Conservation (phyloP, 1,284 basidiomycete species). For the Inonotus obliquus region DNA sequence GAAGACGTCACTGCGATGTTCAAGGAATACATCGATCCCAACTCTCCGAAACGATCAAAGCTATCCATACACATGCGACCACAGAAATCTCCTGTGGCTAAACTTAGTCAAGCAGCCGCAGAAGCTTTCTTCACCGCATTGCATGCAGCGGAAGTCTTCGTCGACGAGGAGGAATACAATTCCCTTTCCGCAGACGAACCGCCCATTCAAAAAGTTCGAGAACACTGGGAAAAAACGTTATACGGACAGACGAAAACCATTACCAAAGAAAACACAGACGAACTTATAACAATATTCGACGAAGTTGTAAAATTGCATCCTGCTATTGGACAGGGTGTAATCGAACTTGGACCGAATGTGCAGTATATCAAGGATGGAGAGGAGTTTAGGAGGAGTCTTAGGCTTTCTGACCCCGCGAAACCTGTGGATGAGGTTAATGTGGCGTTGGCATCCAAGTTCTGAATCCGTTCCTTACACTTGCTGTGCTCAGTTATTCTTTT, state of each 20-base stretch:
- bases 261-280: slow-evolving; percentile 33
- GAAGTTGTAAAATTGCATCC: slow-evolving; percentile 51
- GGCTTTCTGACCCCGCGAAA: slow-evolving; percentile 45
- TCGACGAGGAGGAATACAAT: slow-evolving; percentile 47
- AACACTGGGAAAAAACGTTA: slow-evolving; percentile 54
- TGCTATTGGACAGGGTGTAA: slow-evolving; percentile 43
- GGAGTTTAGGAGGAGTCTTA: slow-evolving; percentile 64
- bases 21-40: slow-evolving; percentile 65
- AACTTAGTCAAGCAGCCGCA: slow-evolving; percentile 64
- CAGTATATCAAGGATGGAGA: slow-evolving; percentile 67
- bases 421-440: slow-evolving; percentile 69
- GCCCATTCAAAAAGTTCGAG: slow-evolving; percentile 42
- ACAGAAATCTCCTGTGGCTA: slow-evolving; percentile 52
- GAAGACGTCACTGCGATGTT: slow-evolving; percentile 78
- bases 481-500: no score
- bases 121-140: slow-evolving; percentile 59
- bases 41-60: slow-evolving; percentile 67
- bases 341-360: slow-evolving; percentile 45
- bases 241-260: slow-evolving; percentile 26
- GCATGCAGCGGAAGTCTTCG: slow-evolving; percentile 43
- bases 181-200: slow-evolving; percentile 47
- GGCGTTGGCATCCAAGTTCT: slow-evolving; percentile 41
- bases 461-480: slow-evolving; percentile 21
- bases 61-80: slow-evolving; percentile 80
- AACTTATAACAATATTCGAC: slow-evolving; percentile 50